Evolutionary conservation across 2,329 filamentous ascomycete genomes (phyloP), one percentile per base, ranked within the genome.

Genomic region (Ceratocystis destructans): DNA sequence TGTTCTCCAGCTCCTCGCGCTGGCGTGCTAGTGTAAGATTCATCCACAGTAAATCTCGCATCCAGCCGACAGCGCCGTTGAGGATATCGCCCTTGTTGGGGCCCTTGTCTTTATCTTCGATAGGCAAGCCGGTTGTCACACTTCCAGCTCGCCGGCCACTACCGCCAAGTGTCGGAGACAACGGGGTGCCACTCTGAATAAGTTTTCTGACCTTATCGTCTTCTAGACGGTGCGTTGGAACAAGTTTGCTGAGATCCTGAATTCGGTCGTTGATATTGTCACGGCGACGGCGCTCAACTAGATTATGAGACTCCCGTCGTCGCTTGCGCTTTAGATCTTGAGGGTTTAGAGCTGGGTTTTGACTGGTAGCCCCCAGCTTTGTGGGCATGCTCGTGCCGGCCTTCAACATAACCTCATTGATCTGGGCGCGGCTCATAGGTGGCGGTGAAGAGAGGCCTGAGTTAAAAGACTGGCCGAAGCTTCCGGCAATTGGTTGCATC

Each of bases 261-360:
- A 99, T 99, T 55, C 94, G 86, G 76, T 99, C 94, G 71, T 99
- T 99, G 80, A 99, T 99, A 74, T 97, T 97, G 78, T 97, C 94
- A 69, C 94, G 86, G 69, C 94, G 87, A 64, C 94, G 87, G 66
- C 94, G 90, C 78, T 99, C 94, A 10, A 99, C 94, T 48, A 96
- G 81, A 74, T 99, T 97, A 78, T 99, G 94, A 0, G 93, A 97
- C 73, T 96, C 94, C 48, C 94, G 84, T 68, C 94, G 86, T 68
- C 92, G 84, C 75, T 93, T 90, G 71, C 91, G 85, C 83, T 97
- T 97, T 72, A 92, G 91, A 74, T 97, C 94, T 72, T 96, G 91
- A 0, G 90, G 87, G 65, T 94, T 89, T 64, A 88, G 80, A 2
- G 22, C 15, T 7, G 12, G 53, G 53, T 33, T 57, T n/a, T 53